These are phyloP conservation scores for Nannochloropsis gaditana DNA, from an alignment of 108 stramenopile species.

Conservation along the genomic window DNA sequence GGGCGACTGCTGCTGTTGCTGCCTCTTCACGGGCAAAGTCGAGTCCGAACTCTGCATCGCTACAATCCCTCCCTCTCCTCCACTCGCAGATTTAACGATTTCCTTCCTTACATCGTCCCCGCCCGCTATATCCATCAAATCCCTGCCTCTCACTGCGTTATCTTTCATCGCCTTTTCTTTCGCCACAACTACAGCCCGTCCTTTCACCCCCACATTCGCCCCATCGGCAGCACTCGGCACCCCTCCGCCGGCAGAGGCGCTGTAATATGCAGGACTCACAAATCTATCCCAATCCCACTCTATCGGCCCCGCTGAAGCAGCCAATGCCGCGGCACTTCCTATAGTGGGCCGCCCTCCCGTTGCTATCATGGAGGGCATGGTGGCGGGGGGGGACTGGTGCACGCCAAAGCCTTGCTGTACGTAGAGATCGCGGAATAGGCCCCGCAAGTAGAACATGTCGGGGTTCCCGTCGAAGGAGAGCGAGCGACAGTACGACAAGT, in stretches of 20 bases:
- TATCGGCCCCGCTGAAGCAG: conserved; percentile 10
- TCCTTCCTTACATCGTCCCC: background rate
- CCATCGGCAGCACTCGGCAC: background rate
- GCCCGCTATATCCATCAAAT: background rate
- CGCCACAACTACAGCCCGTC: background rate
- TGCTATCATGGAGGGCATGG: background rate
- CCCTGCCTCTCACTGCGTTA: background rate
- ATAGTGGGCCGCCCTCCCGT: background rate
- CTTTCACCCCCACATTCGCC: background rate
- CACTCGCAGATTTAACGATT: background rate
- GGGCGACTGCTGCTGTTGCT: conserved; percentile 3
- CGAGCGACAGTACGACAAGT: conserved; percentile 90
- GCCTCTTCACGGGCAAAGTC: background rate
- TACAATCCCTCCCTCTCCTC: background rate
- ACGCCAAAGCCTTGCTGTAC: background rate
- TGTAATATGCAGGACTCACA: conserved; percentile 12
- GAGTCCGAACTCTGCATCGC: conserved; percentile 11
- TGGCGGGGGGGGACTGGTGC: background rate
- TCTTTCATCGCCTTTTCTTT: background rate
- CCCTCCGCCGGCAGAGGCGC: background rate
- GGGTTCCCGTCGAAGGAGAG: conserved; percentile 98
- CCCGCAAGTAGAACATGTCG: conserved; percentile 82
- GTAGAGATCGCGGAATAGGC: conserved; percentile 7
- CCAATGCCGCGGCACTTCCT: background rate
- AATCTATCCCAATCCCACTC: conserved; percentile 44